These are phyloP conservation scores for Arthrobotrys megalospora DNA, from an alignment of 2,329 filamentous ascomycete species.

Conservation along the genomic window DNA sequence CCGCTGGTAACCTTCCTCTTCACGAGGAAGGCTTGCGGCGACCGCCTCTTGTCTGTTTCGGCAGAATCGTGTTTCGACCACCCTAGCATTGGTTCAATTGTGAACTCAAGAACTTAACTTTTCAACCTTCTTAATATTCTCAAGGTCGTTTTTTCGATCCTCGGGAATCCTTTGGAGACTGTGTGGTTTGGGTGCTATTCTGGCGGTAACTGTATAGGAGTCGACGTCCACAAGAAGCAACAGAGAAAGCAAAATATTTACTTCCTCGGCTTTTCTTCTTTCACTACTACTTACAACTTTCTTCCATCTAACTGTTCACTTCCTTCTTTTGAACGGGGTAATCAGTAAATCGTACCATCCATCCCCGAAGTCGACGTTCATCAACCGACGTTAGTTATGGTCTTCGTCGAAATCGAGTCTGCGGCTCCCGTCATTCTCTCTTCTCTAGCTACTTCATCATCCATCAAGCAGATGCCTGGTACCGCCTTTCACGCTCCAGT, in stretches of 20 bases:
- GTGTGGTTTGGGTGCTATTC: constrained; percentile 34
- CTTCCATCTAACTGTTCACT: constrained; percentile 6
- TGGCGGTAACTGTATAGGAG: constrained; percentile 36
- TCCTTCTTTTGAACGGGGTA: constrained; percentile 19
- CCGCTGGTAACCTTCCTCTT: constrained; percentile 99
- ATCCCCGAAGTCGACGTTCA: constrained; percentile 1
- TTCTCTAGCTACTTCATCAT: constrained; percentile 67
- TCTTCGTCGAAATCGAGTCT: constrained; percentile 66
- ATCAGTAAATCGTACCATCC: constrained; percentile 27
- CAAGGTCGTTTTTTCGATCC: constrained; percentile 58
- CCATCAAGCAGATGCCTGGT: constrained; percentile 66
- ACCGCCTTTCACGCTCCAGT: constrained; percentile 57
- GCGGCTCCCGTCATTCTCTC: constrained; percentile 79
- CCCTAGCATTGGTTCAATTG: constrained; percentile 78
- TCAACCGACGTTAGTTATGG: constrained; percentile 41
- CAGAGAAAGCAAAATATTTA: constrained; percentile 19
- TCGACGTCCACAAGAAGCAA: constrained; percentile 30
- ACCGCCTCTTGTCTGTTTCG: constrained; percentile 92
- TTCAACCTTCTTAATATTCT: constrained; percentile 64
- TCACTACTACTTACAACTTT: constrained; percentile 23
- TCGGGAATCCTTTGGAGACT: constrained; percentile 25
- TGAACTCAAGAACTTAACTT: constrained; percentile 63
- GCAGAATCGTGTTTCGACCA: constrained; percentile 93
- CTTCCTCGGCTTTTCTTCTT: constrained; percentile 2
- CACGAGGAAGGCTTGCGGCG: constrained; percentile 99